Percentiles rank a stretch among this genome's conserved stretches.
Evolutionary conservation across 495 filamentous ascomycete genomes (phyloP).

Genomic region (Articulospora tetracladia): DNA sequence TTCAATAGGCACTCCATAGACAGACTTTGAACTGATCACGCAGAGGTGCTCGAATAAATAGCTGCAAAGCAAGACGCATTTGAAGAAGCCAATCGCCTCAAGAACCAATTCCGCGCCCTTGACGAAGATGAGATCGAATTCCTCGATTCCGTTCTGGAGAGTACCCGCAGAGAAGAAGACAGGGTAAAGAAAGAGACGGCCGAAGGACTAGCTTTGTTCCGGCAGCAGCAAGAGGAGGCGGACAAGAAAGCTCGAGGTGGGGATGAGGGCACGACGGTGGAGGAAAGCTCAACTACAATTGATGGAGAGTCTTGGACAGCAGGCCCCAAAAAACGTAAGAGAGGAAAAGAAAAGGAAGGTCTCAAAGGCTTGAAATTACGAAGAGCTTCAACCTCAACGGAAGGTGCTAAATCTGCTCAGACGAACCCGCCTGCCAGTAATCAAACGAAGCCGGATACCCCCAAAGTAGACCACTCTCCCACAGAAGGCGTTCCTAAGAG

Average conservation of each 20-base stretch:
- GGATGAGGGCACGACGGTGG: slow-evolving; percentile 27
- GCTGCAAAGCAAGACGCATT: slow-evolving; percentile 96
- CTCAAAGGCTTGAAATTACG: slow-evolving; percentile 56
- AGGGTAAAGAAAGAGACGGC: slow-evolving; percentile 69
- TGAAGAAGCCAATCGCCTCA: slow-evolving; percentile 80
- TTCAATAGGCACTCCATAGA: not conserved
- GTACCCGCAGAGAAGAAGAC: slow-evolving; percentile 66
- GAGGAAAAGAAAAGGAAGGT: slow-evolving; percentile 47
- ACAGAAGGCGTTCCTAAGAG: not conserved
- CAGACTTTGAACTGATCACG: slow-evolving; percentile 19
- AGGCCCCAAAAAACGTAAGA: slow-evolving; percentile 55
- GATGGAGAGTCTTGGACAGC: slow-evolving; percentile 53
- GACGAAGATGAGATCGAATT: slow-evolving; percentile 96
- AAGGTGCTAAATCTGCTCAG: not conserved
- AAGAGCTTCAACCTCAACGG: slow-evolving; percentile 36
- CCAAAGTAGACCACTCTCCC: no score
- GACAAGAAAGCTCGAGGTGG: slow-evolving; percentile 45
- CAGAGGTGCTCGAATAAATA: slow-evolving; percentile 21
- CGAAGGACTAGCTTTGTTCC: slow-evolving; percentile 67
- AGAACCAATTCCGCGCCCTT: slow-evolving; percentile 91
- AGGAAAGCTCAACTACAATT: slow-evolving; percentile 19
- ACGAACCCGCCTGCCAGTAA: not conserved
- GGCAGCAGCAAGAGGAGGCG: slow-evolving; percentile 62
- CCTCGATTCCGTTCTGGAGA: slow-evolving; percentile 71
- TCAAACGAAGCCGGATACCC: not conserved